A percentile compares a stretch with the other conserved stretches of the same genome.
Conservation (phyloP, 352 stramenopile species). For the Phytopythium mirpurense region DNA sequence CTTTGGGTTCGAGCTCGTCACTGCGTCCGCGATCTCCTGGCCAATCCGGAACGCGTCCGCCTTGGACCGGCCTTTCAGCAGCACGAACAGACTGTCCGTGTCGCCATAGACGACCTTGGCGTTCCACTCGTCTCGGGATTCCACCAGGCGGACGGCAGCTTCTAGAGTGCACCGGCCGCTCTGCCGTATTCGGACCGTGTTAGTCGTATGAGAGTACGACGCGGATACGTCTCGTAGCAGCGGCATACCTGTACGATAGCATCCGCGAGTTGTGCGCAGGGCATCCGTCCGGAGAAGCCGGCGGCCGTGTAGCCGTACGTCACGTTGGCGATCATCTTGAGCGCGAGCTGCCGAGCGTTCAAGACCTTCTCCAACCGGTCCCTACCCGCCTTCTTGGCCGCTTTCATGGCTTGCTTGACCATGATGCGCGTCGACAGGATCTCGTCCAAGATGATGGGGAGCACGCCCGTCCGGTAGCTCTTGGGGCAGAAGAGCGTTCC, state of each 20-base stretch:
- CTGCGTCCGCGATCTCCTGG: conserved; percentile 84
- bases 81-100: conserved; percentile 99
- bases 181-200: conserved; percentile 13
- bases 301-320: conserved; percentile 99
- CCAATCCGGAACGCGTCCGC: conserved; percentile 93
- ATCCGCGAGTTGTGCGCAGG: conserved; percentile 95
- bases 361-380: conserved; percentile 59
- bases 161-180: conserved; percentile 90
- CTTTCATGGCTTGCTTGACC: conserved; percentile 97
- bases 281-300: conserved; percentile 97
- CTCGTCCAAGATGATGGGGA: conserved; percentile 97
- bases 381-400: conserved; percentile 71
- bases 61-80: conserved; percentile 91
- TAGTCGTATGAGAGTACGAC: background rate
- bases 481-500: conserved; percentile 95
- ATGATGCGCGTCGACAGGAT: conserved; percentile 95
- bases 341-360: conserved; percentile 85
- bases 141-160: conserved; percentile 91
- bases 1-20: conserved; percentile 86
- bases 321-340: conserved; percentile 99
- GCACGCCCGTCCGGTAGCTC: conserved; percentile 89
- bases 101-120: conserved; percentile 96
- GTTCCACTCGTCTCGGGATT: conserved; percentile 74
- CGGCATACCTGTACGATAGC: conserved; percentile 93
- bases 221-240: background rate